A percentile compares a stretch with the other conserved stretches of the same genome.
phyloP scores from a whole-genome alignment of 148 eudicot species.

The Persicaria maculosa region DNA sequence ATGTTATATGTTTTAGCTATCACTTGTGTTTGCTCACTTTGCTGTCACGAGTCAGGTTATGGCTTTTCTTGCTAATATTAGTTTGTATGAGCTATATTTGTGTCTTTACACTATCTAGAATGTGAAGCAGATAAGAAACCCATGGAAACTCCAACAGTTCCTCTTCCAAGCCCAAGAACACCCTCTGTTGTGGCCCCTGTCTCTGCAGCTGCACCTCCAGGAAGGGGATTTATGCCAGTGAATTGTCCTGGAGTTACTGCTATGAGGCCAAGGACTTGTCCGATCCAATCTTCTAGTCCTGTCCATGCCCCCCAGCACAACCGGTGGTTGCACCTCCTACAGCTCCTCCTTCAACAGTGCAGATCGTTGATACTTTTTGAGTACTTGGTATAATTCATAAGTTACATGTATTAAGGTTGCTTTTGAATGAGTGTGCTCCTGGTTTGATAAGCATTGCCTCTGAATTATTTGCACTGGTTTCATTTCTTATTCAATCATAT shows the following conservation, averaged over 20 bases:
- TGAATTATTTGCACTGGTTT: not conserved
- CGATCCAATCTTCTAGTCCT: slow-evolving; percentile 71
- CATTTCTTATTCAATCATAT: not conserved
- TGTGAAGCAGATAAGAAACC: slow-evolving; percentile 5
- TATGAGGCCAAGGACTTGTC: slow-evolving; percentile 62
- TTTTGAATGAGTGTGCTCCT: slow-evolving; percentile 2
- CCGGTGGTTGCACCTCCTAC: slow-evolving; percentile 47
- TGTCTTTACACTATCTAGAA: too few species aligned
- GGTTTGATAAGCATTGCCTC: not conserved
- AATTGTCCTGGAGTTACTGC: slow-evolving; percentile 35
- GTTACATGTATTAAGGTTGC: not conserved
- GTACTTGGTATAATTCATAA: slow-evolving; percentile 56
- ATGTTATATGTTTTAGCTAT: too few species aligned
- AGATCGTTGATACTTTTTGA: slow-evolving; percentile 84
- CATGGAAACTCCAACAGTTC: slow-evolving; percentile 40
- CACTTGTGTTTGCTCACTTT: too few species aligned
- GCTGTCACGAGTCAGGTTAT: too few species aligned
- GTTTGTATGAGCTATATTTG: too few species aligned
- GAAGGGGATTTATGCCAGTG: slow-evolving; percentile 67
- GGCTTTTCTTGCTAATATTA: too few species aligned
- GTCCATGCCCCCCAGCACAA: slow-evolving; percentile 43
- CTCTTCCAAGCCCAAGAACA: slow-evolving; percentile 46
- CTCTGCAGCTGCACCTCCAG: slow-evolving; percentile 33
- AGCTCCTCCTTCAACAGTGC: slow-evolving; percentile 87
- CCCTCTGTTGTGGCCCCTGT: slow-evolving; percentile 34